A percentile compares a stretch with the other conserved stretches of the same genome.
These are phyloP conservation scores for Arachis monticola DNA, from an alignment of 331 rosid species.

Conservation along the genomic window DNA sequence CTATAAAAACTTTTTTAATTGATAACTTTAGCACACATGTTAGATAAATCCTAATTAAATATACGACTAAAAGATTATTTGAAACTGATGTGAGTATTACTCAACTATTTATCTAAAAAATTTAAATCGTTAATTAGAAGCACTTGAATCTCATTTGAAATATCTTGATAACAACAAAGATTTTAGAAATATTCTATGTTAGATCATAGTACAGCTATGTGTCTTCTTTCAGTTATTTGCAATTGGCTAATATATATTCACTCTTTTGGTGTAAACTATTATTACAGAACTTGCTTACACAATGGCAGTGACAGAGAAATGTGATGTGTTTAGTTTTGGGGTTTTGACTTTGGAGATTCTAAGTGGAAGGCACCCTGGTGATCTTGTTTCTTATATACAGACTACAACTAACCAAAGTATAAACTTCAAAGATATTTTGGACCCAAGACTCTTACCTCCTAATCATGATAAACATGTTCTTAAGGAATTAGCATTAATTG, in stretches of 20 bases:
- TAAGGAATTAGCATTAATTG: constrained; percentile 39
- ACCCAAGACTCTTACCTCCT: constrained; percentile 39
- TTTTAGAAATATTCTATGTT: neutral
- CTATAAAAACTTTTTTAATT: too few relatives aligned
- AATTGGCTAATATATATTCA: constrained; percentile 5
- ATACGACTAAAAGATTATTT: too few relatives aligned
- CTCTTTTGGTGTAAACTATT: neutral
- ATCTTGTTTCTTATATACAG: constrained; percentile 46
- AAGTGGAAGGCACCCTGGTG: constrained; percentile 44
- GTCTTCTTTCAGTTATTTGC: neutral
- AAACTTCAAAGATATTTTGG: constrained; percentile 45
- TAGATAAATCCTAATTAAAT: too few relatives aligned
- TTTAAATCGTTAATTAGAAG: too few relatives aligned
- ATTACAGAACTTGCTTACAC: constrained; percentile 43
- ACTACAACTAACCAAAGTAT: constrained; percentile 11
- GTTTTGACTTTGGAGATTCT: constrained; percentile 43
- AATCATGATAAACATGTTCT: neutral
- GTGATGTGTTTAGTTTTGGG: constrained; percentile 49
- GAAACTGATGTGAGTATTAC: too few relatives aligned
- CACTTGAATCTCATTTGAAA: too few relatives aligned
- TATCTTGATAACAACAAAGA: neutral
- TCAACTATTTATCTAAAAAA: too few relatives aligned
- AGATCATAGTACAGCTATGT: too few relatives aligned
- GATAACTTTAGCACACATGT: too few relatives aligned
- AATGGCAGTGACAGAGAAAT: constrained; percentile 44